Conservation (phyloP, 352 stramenopile species). For the Pelagophyceae sp. region DNA sequence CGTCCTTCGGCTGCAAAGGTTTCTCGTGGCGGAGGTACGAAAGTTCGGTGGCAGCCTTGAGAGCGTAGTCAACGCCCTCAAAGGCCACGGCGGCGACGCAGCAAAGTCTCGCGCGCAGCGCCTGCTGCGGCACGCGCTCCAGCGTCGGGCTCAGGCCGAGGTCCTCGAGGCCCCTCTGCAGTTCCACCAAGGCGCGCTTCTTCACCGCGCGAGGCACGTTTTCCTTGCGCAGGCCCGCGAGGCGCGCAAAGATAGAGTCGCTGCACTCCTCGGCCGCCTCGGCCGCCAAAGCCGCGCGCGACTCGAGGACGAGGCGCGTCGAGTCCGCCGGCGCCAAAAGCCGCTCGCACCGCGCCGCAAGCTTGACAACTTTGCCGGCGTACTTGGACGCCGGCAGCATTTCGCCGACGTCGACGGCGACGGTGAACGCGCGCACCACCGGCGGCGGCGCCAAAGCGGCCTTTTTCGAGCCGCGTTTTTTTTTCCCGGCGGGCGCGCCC, state of each 20-base stretch:
- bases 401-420: constrained; percentile 55
- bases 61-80: not conserved
- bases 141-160: constrained; percentile 51
- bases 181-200: constrained; percentile 88
- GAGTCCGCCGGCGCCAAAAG: not conserved
- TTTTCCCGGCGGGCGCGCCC: too few species aligned
- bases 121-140: constrained; percentile 1
- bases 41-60: not conserved
- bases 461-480: too few species aligned
- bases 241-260: constrained; percentile 87
- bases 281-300: constrained; percentile 41
- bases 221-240: constrained; percentile 61
- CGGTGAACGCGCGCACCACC: not conserved
- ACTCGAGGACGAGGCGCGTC: constrained; percentile 29
- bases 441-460: too few species aligned
- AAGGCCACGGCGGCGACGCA: not conserved
- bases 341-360: not conserved
- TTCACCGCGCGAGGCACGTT: constrained; percentile 88
- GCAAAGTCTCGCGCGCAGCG: not conserved
- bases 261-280: constrained; percentile 73
- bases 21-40: constrained; percentile 21
- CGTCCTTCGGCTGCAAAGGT: constrained; percentile 41
- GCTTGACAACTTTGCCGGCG: not conserved
- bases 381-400: constrained; percentile 17
- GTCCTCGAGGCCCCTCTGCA: constrained; percentile 73